Percentiles rank a stretch among this genome's conserved stretches.
Evolutionary conservation across 192 early-diverging fungal genomes (phyloP).

Genomic region (Blastocladiella britannica): DNA sequence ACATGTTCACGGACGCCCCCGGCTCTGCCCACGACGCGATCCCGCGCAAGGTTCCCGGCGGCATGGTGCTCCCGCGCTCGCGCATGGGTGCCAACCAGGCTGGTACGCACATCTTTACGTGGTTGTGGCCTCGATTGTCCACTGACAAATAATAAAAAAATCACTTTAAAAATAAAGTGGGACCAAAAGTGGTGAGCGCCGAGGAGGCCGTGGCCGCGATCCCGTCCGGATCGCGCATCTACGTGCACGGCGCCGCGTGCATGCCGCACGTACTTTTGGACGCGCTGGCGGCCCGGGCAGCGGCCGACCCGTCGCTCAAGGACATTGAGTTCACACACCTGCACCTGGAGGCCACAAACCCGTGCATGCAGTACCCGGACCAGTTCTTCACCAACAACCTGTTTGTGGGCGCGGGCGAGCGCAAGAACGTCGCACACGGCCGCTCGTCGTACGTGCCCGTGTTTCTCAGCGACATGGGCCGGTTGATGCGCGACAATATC

Average conservation of each 20-base stretch:
- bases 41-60: too few species aligned
- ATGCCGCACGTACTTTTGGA: conserved; percentile 6
- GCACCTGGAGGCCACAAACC: conserved; percentile 9
- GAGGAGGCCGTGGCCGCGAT: conserved; percentile 20
- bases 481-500: conserved; percentile 10
- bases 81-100: too few species aligned
- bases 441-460: conserved; percentile 12
- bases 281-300: conserved; percentile 13
- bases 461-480: conserved; percentile 17
- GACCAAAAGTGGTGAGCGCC: conserved; percentile 2
- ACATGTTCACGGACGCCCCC: too few species aligned
- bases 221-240: conserved; percentile 13
- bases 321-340: conserved; percentile 19
- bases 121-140: too few species aligned
- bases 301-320: conserved; percentile 11
- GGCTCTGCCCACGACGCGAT: too few species aligned
- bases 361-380: background rate
- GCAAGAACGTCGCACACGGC: conserved; percentile 15
- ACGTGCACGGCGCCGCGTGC: conserved; percentile 19
- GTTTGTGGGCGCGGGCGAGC: conserved; percentile 18
- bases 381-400: conserved; percentile 23
- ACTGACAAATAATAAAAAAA: too few species aligned
- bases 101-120: too few species aligned
- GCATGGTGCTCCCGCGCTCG: too few species aligned
- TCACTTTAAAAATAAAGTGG: too few species aligned